A percentile compares a stretch with the other conserved stretches of the same genome.
phyloP scores from a whole-genome alignment of 306 rosid species.

The Benincasa hispida region DNA sequence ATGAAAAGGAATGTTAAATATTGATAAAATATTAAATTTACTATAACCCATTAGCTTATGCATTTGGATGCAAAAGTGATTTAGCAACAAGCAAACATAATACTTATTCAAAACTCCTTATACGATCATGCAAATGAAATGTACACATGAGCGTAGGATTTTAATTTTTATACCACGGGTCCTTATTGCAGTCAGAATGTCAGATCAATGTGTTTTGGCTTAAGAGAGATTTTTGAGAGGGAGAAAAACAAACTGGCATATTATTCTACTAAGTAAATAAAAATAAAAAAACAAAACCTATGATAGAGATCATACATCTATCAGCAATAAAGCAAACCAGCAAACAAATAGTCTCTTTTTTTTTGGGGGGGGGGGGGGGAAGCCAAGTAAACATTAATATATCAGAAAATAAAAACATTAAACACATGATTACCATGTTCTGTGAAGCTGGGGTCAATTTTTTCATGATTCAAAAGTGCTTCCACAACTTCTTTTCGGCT shows the following conservation, averaged over 20 bases:
- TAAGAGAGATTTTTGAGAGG: not conserved
- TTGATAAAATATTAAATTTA: not conserved
- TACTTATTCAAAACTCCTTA: not conserved
- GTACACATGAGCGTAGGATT: not conserved
- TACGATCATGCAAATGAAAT: not conserved
- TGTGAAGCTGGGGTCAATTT: slow-evolving; percentile 90
- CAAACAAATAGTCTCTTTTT: not conserved
- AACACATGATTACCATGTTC: slow-evolving; percentile 48
- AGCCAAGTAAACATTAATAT: not conserved
- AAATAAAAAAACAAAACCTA: not conserved
- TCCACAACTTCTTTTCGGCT: slow-evolving; percentile 71
- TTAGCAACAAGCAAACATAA: not conserved
- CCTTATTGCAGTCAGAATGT: not conserved
- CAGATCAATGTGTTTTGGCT: not conserved
- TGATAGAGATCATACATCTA: not conserved
- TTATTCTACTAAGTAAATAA: not conserved
- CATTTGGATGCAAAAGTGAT: not conserved
- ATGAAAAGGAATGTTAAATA: not conserved
- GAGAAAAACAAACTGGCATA: not conserved
- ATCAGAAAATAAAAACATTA: not conserved
- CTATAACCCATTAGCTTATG: not conserved
- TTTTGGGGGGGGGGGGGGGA: no score
- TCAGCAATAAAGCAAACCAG: not conserved
- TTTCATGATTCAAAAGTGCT: slow-evolving; percentile 54
- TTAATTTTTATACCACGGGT: not conserved